Conservation (phyloP, 1,139 yeast species). For the Wickerhamomyces sp. region DNA sequence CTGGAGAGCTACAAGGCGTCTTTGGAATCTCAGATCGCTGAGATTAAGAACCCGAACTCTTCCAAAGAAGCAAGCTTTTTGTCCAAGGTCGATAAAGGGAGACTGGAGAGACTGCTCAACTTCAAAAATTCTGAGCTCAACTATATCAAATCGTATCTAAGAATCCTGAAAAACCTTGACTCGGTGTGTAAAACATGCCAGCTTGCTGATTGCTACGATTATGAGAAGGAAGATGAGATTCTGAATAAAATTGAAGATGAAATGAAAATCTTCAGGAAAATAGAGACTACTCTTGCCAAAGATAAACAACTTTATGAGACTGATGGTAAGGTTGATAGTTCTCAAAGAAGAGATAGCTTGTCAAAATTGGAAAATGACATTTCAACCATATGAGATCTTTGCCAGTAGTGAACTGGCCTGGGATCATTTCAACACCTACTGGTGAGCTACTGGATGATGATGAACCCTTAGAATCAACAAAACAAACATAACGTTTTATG, state of each 20-base stretch:
- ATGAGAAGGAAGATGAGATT: conserved; percentile 15
- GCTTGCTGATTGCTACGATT: conserved; percentile 7
- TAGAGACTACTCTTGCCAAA: conserved; percentile 5
- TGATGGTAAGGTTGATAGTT: conserved; percentile 4
- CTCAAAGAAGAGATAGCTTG: conserved; percentile 4
- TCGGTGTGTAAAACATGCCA: conserved; percentile 10
- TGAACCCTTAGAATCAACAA: too few relatives aligned
- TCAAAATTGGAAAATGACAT: conserved; percentile 4
- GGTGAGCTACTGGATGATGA: neutral
- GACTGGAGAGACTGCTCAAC: conserved; percentile 1
- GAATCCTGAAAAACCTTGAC: conserved; percentile 6
- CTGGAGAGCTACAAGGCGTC: conserved; percentile 5
- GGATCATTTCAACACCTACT: too few relatives aligned
- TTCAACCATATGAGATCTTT: neutral
- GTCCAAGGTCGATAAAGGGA: conserved; percentile 2
- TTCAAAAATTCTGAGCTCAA: conserved; percentile 7
- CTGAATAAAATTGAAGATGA: conserved; percentile 10
- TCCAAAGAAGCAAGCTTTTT: neutral
- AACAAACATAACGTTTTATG: too few relatives aligned
- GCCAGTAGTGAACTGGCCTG: too few relatives aligned
- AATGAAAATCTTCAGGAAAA: conserved; percentile 6
- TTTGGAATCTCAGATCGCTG: conserved; percentile 3
- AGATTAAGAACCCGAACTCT: neutral
- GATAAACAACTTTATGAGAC: conserved; percentile 8
- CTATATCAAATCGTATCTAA: conserved; percentile 7